Evolutionary conservation across 176 grass and related monocot species (phyloP).

Genomic region (Ananas comosus): DNA sequence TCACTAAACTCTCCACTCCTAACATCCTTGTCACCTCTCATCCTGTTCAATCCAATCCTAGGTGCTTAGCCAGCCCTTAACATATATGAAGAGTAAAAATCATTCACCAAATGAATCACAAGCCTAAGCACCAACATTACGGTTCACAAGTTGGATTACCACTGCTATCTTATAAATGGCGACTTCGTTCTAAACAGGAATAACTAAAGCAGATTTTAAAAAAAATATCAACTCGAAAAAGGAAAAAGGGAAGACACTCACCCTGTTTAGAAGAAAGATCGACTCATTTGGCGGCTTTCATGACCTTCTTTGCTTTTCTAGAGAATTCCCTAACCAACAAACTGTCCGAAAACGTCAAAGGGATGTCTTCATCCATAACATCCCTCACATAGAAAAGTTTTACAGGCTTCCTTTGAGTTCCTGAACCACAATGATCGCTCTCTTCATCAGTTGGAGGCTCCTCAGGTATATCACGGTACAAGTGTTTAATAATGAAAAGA

Average conservation of each 20-base stretch:
- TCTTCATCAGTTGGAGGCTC: slow-evolving; percentile 42
- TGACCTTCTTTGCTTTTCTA: slow-evolving; percentile 51
- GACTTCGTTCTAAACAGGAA: no score
- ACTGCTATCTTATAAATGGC: no score
- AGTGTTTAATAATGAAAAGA: slow-evolving; percentile 88
- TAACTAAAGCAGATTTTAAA: no score
- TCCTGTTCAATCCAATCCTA: no score
- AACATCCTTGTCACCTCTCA: no score
- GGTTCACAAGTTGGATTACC: no score
- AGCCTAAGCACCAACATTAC: no score
- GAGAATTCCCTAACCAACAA: slow-evolving; percentile 66
- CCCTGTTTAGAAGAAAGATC: not conserved
- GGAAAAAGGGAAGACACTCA: not conserved
- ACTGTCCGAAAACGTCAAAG: slow-evolving; percentile 80
- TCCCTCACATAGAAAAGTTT: slow-evolving; percentile 76
- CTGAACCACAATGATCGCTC: not conserved
- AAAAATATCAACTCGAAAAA: not conserved
- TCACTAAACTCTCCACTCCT: no score
- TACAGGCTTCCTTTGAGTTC: slow-evolving; percentile 25
- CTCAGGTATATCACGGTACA: slow-evolving; percentile 87
- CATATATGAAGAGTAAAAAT: no score
- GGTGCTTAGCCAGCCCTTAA: no score
- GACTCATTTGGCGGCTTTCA: slow-evolving; percentile 18
- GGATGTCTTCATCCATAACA: slow-evolving; percentile 63
- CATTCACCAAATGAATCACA: no score